Evolutionary conservation across 257 asterid species (phyloP).

Genomic region (Solanum phureja): DNA sequence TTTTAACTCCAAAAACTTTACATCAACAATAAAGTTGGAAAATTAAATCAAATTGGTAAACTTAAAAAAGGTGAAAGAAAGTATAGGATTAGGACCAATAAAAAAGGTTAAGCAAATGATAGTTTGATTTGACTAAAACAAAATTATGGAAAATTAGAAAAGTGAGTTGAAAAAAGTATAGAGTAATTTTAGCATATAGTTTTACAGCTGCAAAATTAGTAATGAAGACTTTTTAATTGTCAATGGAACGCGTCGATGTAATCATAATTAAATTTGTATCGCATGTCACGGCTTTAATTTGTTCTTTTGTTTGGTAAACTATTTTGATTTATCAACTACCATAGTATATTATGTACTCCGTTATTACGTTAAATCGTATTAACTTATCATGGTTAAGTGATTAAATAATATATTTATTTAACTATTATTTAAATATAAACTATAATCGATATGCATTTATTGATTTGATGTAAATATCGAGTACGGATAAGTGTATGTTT

Average conservation of each 20-base stretch:
- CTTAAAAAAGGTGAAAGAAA: not conserved
- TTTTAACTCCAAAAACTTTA: not conserved
- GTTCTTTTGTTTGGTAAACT: not conserved
- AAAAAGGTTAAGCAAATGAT: not conserved
- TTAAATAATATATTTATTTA: no score
- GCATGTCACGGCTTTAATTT: constrained; percentile 14
- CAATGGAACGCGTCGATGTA: not conserved
- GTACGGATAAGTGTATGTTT: rapidly evolving
- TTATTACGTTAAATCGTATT: no score
- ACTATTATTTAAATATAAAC: no score
- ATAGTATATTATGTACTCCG: no score
- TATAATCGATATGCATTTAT: no score
- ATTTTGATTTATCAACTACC: no score
- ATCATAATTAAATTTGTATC: constrained; percentile 6
- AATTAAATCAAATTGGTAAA: not conserved
- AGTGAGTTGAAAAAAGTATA: not conserved
- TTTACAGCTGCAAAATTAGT: constrained; percentile 3
- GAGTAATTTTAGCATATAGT: not conserved
- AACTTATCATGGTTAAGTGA: no score
- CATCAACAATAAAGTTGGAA: not conserved
- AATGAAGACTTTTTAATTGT: constrained; percentile 1
- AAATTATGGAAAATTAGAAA: not conserved
- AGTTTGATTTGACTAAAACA: not conserved
- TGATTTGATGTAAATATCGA: not conserved
- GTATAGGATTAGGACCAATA: not conserved